A percentile compares a stretch with the other conserved stretches of the same genome.
Conservation (phyloP, 2,329 filamentous ascomycete genomes). For the Purpureocillium lavendulum region DNA sequence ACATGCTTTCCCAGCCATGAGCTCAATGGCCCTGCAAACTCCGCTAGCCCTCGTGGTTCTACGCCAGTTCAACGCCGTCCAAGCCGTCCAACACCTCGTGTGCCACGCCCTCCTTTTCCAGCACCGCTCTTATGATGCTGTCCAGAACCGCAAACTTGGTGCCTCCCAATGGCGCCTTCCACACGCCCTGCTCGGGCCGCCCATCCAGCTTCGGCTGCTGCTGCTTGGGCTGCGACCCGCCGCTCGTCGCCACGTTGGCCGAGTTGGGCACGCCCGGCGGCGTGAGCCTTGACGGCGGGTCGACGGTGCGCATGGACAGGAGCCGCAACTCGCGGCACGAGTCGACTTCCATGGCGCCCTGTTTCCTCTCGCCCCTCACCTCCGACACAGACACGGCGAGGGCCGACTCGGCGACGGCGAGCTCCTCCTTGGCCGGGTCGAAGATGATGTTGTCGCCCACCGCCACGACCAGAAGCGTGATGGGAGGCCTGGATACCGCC, state of each 20-base stretch:
- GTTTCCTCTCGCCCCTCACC: slow-evolving; percentile 13
- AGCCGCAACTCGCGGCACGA: slow-evolving; percentile 44
- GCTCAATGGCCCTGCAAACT: not conserved
- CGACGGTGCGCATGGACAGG: slow-evolving; percentile 63
- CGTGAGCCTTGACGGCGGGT: slow-evolving; percentile 66
- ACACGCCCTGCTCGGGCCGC: slow-evolving; percentile 62
- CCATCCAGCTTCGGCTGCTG: slow-evolving; percentile 33
- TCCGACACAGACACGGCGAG: slow-evolving; percentile 74
- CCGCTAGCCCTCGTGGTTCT: slow-evolving; percentile 7
- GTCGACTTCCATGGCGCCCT: slow-evolving; percentile 32
- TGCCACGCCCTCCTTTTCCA: slow-evolving; percentile 71
- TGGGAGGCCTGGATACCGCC: slow-evolving; percentile 55
- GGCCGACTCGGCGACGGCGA: slow-evolving; percentile 84
- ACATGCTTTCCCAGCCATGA: not conserved
- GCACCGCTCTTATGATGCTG: slow-evolving; percentile 66
- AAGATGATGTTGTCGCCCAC: slow-evolving; percentile 87
- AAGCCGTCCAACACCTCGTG: slow-evolving; percentile 80
- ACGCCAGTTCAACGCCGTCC: slow-evolving; percentile 63
- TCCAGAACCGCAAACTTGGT: slow-evolving; percentile 67
- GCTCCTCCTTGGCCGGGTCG: slow-evolving; percentile 83
- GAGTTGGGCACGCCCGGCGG: slow-evolving; percentile 61
- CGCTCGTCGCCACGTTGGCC: slow-evolving; percentile 46
- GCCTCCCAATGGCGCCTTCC: slow-evolving; percentile 78
- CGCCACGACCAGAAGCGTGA: slow-evolving; percentile 84
- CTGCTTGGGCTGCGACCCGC: slow-evolving; percentile 27